A percentile compares a stretch with the other conserved stretches of the same genome.
phyloP scores from a whole-genome alignment of 78 protist genomes.

The Dictyostelium brefeldianum region DNA sequence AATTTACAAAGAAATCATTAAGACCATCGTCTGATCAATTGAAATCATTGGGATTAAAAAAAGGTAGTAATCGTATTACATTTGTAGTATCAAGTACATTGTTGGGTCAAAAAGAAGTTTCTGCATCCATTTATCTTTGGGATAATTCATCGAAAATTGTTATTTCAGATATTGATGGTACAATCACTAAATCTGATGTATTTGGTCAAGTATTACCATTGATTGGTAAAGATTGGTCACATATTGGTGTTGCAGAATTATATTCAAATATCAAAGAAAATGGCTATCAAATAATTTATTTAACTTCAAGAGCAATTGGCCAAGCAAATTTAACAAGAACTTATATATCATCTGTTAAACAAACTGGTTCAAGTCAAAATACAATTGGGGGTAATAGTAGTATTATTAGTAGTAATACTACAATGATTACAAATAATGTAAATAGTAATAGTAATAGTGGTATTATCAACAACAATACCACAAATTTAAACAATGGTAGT shows the following conservation, averaged over 20 bases:
- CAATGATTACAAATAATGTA: neutral
- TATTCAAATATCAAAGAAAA: constrained; percentile 89
- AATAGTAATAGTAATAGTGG: neutral
- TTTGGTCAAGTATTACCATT: constrained; percentile 95
- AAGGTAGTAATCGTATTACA: constrained; percentile 89
- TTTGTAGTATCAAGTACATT: constrained; percentile 87
- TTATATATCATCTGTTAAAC: constrained; percentile 59
- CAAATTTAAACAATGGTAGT: too few species aligned
- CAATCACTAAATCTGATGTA: constrained; percentile 96
- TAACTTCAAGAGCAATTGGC: constrained; percentile 95
- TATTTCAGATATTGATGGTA: constrained; percentile 97
- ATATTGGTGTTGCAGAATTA: constrained; percentile 93
- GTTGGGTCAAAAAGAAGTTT: constrained; percentile 85
- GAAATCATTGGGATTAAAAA: constrained; percentile 80
- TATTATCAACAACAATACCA: neutral
- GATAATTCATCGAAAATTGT: constrained; percentile 84
- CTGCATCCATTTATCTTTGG: constrained; percentile 89
- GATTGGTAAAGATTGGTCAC: constrained; percentile 98
- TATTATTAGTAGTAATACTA: too few species aligned
- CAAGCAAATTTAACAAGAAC: constrained; percentile 81
- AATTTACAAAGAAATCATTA: constrained; percentile 61
- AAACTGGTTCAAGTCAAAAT: constrained; percentile 21
- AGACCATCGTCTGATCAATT: constrained; percentile 82
- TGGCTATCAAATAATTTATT: constrained; percentile 94
- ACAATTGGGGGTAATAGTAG: neutral